Conservation (phyloP, 1,139 yeast species). For the Kurtzmaniella quercitrusa region DNA sequence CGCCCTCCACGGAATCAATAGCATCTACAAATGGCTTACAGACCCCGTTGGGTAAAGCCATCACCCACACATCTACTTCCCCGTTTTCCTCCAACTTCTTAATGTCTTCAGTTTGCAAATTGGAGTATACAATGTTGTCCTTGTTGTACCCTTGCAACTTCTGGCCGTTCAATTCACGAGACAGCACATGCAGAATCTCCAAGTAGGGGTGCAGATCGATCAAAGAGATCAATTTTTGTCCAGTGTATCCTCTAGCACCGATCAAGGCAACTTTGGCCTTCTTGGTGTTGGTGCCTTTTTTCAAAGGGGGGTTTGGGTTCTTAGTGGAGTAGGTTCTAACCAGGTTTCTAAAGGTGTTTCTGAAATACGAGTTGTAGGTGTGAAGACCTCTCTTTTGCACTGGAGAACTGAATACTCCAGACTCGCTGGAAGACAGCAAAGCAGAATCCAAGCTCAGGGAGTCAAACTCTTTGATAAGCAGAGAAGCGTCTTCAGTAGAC, state of each 20-base stretch:
- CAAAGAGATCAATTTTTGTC: constrained; percentile 84
- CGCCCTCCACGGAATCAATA: constrained; percentile 60
- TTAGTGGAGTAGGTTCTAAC: constrained; percentile 11
- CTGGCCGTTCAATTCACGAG: constrained; percentile 89
- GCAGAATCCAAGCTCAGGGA: constrained; percentile 31
- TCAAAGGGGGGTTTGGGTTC: constrained; percentile 72
- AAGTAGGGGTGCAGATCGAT: constrained; percentile 84
- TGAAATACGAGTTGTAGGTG: constrained; percentile 17
- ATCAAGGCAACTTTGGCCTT: constrained; percentile 81
- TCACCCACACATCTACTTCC: constrained; percentile 93
- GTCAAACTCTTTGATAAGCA: constrained; percentile 64
- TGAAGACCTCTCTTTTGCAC: constrained; percentile 41
- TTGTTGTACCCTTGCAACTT: constrained; percentile 84
- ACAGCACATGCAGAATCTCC: constrained; percentile 88
- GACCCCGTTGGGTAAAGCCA: constrained; percentile 98
- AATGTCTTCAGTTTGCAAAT: constrained; percentile 84
- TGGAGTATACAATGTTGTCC: constrained; percentile 72
- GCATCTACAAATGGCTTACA: constrained; percentile 97
- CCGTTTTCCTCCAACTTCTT: constrained; percentile 68
- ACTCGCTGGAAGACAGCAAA: constrained; percentile 36
- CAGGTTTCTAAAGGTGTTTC: constrained; percentile 15
- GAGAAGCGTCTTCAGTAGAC: constrained; percentile 57
- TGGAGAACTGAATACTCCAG: constrained; percentile 37
- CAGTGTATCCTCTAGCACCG: constrained; percentile 98
- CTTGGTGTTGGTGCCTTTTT: constrained; percentile 55